Evolutionary conservation across 1,284 basidiomycete species (phyloP).

Genomic region (Papiliotrema nemorosa): DNA sequence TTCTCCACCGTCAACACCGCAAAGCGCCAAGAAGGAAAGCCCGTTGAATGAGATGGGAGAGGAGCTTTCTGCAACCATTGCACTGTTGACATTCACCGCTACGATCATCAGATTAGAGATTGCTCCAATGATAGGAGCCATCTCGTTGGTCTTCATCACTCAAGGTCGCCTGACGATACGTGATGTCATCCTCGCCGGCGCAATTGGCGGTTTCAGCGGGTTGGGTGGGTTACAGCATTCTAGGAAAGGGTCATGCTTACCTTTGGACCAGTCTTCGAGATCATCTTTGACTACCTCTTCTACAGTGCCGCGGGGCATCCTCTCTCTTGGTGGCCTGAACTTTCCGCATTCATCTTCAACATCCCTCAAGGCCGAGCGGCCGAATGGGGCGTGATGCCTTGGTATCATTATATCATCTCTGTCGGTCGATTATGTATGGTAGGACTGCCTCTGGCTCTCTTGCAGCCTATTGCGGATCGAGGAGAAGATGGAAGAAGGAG

Average conservation of each 20-base stretch:
- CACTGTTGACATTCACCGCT: conserved; percentile 61
- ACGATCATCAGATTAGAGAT: conserved; percentile 81
- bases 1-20: neutral
- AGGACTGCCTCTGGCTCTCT: conserved; percentile 54
- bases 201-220: conserved; percentile 57
- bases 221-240: conserved; percentile 53
- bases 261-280: conserved; percentile 37
- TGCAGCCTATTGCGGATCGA: no score
- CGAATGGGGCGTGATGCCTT: conserved; percentile 86
- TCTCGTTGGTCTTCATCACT: conserved; percentile 60
- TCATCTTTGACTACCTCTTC: conserved; percentile 77
- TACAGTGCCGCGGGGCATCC: conserved; percentile 56
- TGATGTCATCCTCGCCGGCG: conserved; percentile 56
- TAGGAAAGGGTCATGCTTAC: neutral
- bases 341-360: conserved; percentile 78
- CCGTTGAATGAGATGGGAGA: neutral
- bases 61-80: conserved; percentile 37
- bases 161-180: conserved; percentile 52
- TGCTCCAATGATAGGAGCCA: conserved; percentile 61
- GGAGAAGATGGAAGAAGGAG: conserved; percentile 6
- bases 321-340: conserved; percentile 71
- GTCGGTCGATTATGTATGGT: conserved; percentile 78
- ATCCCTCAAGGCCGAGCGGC: conserved; percentile 77
- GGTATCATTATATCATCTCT: conserved; percentile 65
- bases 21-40: neutral